Evolutionary conservation across 2,329 filamentous ascomycete genomes (phyloP), one percentile per base, ranked within the genome.

Genomic region (Sporothrix pseudoabietina): DNA sequence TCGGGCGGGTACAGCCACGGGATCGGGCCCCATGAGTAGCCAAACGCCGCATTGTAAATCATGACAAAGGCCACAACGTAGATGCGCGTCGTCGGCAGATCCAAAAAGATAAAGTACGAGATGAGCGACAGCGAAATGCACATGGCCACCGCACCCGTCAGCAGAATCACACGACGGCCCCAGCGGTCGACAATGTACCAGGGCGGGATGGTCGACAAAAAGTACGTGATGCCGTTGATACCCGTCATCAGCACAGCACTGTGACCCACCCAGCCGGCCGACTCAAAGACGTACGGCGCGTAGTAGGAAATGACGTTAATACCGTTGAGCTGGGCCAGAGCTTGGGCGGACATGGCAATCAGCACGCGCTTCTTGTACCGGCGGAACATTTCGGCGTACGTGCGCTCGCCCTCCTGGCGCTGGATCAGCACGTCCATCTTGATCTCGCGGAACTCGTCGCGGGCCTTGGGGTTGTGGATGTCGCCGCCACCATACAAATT

Each of bases 251-350:
- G 87, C 76, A 98, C 92, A 5, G 96, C 96, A 74, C 94, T 87
- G 77, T 95, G 93, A 39, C 95, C 96, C 72, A 89, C 84, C 96
- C 95, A 98, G n/a, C 96, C 95, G 52, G 96, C 96, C 74, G 94
- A 94, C 82, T 98, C 94, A 79, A 99, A 98, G 19, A 98, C 95
- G 72, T 97, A 90, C 0, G 96, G 96, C 0, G 96, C 96, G 80
- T 99, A 99, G 86, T 98, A 99, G 0, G 95, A 98, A 76, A 99
- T 99, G 80, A 99, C 96, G 83, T 99, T 99, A 85, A 99, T 99
- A 77, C 96, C 96, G 84, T 98, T 98, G 71, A 99, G 89, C 83
- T 99, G 96, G 39, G 96, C 96, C 76, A 99, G 89, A 6, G 91
- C 94, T 82, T 98, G 96, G 4, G 96, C 96, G 47, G 95, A 98